These are phyloP conservation scores for Suillus clintonianus DNA, from an alignment of 768 basidiomycete species.

Conservation along the genomic window DNA sequence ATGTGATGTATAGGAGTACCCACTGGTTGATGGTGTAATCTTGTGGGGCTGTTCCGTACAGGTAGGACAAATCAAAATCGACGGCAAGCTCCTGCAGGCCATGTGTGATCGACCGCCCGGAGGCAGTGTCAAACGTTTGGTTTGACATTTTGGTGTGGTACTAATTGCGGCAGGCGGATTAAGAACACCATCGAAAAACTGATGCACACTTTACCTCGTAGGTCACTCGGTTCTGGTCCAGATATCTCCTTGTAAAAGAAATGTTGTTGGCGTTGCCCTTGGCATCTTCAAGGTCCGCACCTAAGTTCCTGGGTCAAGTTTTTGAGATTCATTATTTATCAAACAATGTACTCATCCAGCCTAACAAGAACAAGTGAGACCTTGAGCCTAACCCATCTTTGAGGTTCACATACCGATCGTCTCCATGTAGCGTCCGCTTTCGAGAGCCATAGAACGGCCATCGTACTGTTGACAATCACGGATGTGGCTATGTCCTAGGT, in stretches of 20 bases:
- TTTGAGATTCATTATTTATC: neutral
- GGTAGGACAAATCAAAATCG: constrained; percentile 60
- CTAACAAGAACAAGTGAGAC: constrained; percentile 10
- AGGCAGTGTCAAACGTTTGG: constrained; percentile 59
- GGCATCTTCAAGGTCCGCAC: constrained; percentile 47
- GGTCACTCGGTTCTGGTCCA: constrained; percentile 79
- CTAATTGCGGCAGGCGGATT: constrained; percentile 30
- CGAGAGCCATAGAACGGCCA: constrained; percentile 73
- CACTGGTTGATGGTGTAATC: constrained; percentile 71
- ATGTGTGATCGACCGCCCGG: constrained; percentile 53
- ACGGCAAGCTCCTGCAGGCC: constrained; percentile 55
- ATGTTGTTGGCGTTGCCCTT: constrained; percentile 48
- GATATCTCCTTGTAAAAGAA: constrained; percentile 68
- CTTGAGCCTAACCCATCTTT: neutral
- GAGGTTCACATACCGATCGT: constrained; percentile 62
- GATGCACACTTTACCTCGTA: constrained; percentile 53
- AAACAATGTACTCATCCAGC: constrained; percentile 64
- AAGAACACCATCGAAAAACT: neutral
- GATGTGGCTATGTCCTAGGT: constrained; percentile 69
- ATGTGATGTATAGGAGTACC: constrained; percentile 14
- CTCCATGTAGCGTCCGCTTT: constrained; percentile 91
- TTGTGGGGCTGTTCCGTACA: constrained; percentile 74
- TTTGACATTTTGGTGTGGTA: constrained; percentile 64
- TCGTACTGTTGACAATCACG: constrained; percentile 77
- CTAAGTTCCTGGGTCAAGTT: constrained; percentile 24